phyloP scores from a whole-genome alignment of 164 flowering plant genomes.

The Hamamelis virginiana region DNA sequence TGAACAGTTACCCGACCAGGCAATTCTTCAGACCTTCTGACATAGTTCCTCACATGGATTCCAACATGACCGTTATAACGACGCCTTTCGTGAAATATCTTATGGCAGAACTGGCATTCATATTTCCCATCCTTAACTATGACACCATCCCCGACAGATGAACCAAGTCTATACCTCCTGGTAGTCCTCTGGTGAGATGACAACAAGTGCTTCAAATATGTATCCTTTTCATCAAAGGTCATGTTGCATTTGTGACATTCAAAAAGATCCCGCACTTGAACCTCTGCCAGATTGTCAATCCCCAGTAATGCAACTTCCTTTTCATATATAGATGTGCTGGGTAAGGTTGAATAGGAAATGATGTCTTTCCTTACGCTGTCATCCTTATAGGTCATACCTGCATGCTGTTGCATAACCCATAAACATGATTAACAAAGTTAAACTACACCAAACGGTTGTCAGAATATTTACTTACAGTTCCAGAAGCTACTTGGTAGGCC shows the following conservation, averaged over 20 bases:
- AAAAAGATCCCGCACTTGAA: conserved; percentile 57
- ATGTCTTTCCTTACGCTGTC: conserved; percentile 10
- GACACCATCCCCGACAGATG: conserved; percentile 70
- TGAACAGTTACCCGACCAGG: conserved; percentile 29
- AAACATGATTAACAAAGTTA: conserved; percentile 1
- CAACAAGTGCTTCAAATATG: conserved; percentile 67
- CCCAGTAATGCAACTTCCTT: conserved; percentile 28
- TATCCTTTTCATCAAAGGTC: conserved; percentile 64
- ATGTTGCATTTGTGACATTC: conserved; percentile 73
- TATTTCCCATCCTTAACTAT: conserved; percentile 67
- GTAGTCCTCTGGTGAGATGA: conserved; percentile 62
- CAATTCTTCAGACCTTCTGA: conserved; percentile 38
- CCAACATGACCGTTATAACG: conserved; percentile 83
- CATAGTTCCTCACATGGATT: conserved; percentile 60
- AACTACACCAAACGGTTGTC: neutral
- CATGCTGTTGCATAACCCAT: conserved; percentile 26
- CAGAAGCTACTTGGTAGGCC: conserved; percentile 14
- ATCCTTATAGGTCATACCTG: conserved; percentile 19
- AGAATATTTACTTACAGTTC: conserved; percentile 30
- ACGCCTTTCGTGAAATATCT: conserved; percentile 61
- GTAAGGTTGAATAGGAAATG: conserved; percentile 8
- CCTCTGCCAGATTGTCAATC: conserved; percentile 52
- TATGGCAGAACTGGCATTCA: conserved; percentile 84
- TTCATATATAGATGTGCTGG: conserved; percentile 7
- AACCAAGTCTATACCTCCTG: conserved; percentile 54